Evolutionary conservation across 139 green algal genomes (phyloP).

Genomic region (Chlorella sp.): DNA sequence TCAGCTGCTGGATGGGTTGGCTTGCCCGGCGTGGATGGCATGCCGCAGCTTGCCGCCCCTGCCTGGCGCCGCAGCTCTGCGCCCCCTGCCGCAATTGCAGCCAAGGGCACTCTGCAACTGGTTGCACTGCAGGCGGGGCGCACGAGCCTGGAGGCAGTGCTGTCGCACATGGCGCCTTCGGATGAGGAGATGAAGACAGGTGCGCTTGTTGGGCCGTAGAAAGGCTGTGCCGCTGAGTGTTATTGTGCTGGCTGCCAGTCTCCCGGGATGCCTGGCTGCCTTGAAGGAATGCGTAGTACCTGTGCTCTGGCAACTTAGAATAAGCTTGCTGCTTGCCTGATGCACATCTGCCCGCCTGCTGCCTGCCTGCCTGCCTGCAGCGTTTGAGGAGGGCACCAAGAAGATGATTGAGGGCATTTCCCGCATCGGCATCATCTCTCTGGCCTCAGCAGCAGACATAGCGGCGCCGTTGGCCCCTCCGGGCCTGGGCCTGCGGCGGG

Average conservation of each 20-base stretch:
- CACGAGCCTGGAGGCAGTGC: slow-evolving; percentile 65
- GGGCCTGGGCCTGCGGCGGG: slow-evolving; percentile 19
- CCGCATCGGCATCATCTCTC: slow-evolving; percentile 69
- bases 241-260: neutral
- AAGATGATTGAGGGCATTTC: slow-evolving; percentile 49
- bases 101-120: too few species aligned
- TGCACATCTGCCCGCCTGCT: too few species aligned
- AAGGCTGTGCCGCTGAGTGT: too few species aligned
- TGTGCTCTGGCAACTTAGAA: neutral
- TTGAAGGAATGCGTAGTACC: neutral
- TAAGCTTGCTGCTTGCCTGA: neutral
- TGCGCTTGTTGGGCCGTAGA: neutral
- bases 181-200: slow-evolving; percentile 53
- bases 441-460: slow-evolving; percentile 38
- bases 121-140: slow-evolving; percentile 50
- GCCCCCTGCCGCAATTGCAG: too few species aligned
- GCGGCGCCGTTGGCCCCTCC: neutral
- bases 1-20: too few species aligned
- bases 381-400: slow-evolving; percentile 33
- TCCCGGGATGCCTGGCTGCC: neutral
- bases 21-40: too few species aligned
- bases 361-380: neutral
- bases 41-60: too few species aligned
- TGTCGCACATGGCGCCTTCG: slow-evolving; percentile 64
- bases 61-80: slow-evolving; percentile 33